phyloP scores from a whole-genome alignment of 495 filamentous ascomycete species.

The Thozetella sp. region DNA sequence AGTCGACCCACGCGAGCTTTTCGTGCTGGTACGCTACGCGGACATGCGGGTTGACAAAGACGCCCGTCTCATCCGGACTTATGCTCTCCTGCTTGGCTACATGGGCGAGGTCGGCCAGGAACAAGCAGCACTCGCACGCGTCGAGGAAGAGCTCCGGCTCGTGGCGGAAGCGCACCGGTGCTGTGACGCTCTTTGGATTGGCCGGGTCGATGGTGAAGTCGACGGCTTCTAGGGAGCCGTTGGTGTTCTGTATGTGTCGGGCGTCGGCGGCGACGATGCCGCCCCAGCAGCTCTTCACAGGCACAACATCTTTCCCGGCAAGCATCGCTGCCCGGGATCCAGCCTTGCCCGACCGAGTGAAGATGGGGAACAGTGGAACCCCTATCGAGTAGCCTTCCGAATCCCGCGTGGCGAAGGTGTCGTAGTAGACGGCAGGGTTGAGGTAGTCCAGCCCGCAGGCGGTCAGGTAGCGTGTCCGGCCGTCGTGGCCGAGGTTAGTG shows the following conservation, averaged over 20 bases:
- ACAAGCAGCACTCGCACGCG: constrained; percentile 77
- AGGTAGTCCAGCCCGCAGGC: constrained; percentile 80
- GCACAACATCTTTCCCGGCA: constrained; percentile 64
- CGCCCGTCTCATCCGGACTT: constrained; percentile 49
- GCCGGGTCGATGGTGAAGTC: constrained; percentile 23
- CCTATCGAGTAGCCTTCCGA: constrained; percentile 70
- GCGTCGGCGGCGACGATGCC: constrained; percentile 82
- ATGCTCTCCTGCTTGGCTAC: constrained; percentile 29
- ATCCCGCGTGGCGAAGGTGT: constrained; percentile 79
- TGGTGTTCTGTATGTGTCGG: constrained; percentile 52
- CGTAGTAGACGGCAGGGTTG: constrained; percentile 78
- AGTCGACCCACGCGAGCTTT: constrained; percentile 56
- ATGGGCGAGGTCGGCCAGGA: constrained; percentile 67
- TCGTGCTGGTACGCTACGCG: constrained; percentile 62
- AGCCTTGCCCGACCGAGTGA: constrained; percentile 57
- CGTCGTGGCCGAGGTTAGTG: constrained; percentile 62
- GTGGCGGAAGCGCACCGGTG: constrained; percentile 66
- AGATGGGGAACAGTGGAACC: constrained; percentile 77
- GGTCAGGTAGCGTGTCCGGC: constrained; percentile 69
- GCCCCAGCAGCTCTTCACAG: constrained; percentile 79
- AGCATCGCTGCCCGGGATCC: constrained; percentile 63
- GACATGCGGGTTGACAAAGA: constrained; percentile 76
- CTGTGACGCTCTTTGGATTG: constrained; percentile 19
- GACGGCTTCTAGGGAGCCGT: constrained; percentile 17
- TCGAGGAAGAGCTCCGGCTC: constrained; percentile 72